Evolutionary conservation across 2,329 filamentous ascomycete species (phyloP).

Genomic region (Phyllosticta citrichinensis): DNA sequence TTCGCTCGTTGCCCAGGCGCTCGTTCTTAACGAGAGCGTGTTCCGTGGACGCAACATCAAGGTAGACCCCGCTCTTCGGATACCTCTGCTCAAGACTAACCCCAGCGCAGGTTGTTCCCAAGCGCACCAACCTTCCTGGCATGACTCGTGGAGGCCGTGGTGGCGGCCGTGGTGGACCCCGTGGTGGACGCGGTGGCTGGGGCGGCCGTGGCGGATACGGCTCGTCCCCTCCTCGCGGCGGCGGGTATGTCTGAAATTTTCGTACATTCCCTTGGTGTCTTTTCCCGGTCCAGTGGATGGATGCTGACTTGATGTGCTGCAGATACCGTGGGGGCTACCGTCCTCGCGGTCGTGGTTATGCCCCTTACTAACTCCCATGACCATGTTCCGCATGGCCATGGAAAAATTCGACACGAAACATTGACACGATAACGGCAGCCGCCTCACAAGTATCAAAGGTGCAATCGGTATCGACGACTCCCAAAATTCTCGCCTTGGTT

Average conservation of each 20-base stretch:
- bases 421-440: not conserved
- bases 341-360: conserved; percentile 19
- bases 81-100: not conserved
- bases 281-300: conserved; percentile 6
- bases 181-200: conserved; percentile 42
- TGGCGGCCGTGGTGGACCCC: conserved; percentile 31
- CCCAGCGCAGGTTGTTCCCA: conserved; percentile 59
- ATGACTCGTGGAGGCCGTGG: conserved; percentile 72
- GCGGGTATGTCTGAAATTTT: conserved; percentile 23
- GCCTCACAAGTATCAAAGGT: not conserved
- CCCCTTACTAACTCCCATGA: conserved; percentile 18
- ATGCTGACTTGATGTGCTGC: not conserved
- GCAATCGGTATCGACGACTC: not conserved
- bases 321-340: conserved; percentile 30
- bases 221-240: conserved; percentile 29
- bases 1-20: conserved; percentile 73
- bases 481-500: not conserved
- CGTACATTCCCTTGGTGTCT: conserved; percentile 12
- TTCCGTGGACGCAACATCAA: conserved; percentile 95
- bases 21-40: conserved; percentile 91
- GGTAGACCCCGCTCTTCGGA: conserved; percentile 41
- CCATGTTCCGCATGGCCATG: not conserved
- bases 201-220: conserved; percentile 42
- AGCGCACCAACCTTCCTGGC: conserved; percentile 92
- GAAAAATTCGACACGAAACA: not conserved